phyloP scores from a whole-genome alignment of 2,329 filamentous ascomycete species.

The Neofusicoccum sp. region DNA sequence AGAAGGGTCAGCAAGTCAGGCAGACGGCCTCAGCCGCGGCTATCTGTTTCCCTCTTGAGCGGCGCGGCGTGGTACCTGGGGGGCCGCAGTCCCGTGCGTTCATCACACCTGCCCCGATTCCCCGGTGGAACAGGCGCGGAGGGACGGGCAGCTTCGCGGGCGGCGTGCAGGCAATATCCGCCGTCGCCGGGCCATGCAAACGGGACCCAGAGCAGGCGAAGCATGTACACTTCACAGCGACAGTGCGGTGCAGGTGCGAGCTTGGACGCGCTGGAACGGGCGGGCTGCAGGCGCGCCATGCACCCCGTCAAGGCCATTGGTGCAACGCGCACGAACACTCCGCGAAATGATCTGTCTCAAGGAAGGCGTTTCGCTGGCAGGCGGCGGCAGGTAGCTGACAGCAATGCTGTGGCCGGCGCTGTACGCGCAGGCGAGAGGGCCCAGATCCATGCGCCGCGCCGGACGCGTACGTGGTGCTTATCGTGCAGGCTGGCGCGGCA shows the following conservation, averaged over 20 bases:
- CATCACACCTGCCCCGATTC: slow-evolving; percentile 6
- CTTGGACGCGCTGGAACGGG: slow-evolving; percentile 9
- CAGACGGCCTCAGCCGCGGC: slow-evolving; percentile 7
- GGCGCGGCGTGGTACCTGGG: slow-evolving; percentile 9
- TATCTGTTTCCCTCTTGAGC: slow-evolving; percentile 3
- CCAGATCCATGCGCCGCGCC: slow-evolving; percentile 4
- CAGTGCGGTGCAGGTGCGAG: not conserved
- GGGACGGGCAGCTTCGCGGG: not conserved
- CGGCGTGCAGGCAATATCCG: slow-evolving; percentile 15
- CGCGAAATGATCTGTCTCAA: not conserved
- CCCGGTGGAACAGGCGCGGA: slow-evolving; percentile 8
- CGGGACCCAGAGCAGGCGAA: no score
- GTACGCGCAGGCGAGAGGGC: not conserved
- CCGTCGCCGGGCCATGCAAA: no score
- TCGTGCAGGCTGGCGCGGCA: slow-evolving; percentile 2
- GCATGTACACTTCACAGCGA: no score
- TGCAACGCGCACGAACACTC: not conserved
- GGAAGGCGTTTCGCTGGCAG: not conserved
- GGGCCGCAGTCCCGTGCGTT: not conserved
- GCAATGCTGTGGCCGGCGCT: not conserved
- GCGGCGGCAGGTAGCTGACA: not conserved
- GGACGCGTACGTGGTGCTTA: slow-evolving; percentile 8
- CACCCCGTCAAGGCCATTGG: not conserved
- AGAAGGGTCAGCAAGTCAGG: no score
- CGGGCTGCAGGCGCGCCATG: slow-evolving; percentile 7